Conservation (phyloP, 768 basidiomycete species). For the Favolaschia claudopus region DNA sequence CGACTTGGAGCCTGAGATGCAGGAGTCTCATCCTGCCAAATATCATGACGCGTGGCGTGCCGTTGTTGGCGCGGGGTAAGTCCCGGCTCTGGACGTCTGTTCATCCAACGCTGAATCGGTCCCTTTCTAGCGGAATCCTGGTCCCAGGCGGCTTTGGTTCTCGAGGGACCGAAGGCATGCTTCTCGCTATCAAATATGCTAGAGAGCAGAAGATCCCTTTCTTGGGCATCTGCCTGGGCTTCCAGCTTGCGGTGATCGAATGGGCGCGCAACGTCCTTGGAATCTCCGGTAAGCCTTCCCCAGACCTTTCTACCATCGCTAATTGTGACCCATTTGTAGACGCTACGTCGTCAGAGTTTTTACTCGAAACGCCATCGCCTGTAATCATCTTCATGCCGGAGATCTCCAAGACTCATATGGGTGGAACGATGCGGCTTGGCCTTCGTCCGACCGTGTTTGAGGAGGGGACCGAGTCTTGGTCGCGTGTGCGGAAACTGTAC, state of each 20-base stretch:
- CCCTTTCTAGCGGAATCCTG: constrained; percentile 79
- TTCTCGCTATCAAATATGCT: constrained; percentile 97
- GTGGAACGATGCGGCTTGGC: constrained; percentile 99
- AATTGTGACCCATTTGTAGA: constrained; percentile 50
- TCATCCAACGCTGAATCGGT: constrained; percentile 14
- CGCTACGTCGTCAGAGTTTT: constrained; percentile 88
- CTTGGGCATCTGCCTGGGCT: constrained; percentile 96
- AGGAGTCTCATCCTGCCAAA: constrained; percentile 79
- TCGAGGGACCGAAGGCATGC: constrained; percentile 97
- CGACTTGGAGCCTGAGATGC: constrained; percentile 83
- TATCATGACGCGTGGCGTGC: constrained; percentile 97
- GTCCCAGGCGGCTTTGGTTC: constrained; percentile 96
- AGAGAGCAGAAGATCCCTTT: constrained; percentile 95
- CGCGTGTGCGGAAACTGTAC: constrained; percentile 79
- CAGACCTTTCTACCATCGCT: neutral
- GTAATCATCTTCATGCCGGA: constrained; percentile 99
- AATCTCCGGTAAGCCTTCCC: constrained; percentile 59
- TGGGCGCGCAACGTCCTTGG: constrained; percentile 89
- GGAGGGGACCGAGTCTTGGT: constrained; percentile 71
- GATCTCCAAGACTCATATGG: constrained; percentile 97
- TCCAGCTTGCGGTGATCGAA: constrained; percentile 96
- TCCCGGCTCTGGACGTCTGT: constrained; percentile 17
- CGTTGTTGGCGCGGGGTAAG: constrained; percentile 88
- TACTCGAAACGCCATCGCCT: constrained; percentile 64
- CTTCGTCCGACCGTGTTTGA: constrained; percentile 95